Conservation (phyloP, 2,329 filamentous ascomycete genomes). For the Neoscytalidium dimidiatum region DNA sequence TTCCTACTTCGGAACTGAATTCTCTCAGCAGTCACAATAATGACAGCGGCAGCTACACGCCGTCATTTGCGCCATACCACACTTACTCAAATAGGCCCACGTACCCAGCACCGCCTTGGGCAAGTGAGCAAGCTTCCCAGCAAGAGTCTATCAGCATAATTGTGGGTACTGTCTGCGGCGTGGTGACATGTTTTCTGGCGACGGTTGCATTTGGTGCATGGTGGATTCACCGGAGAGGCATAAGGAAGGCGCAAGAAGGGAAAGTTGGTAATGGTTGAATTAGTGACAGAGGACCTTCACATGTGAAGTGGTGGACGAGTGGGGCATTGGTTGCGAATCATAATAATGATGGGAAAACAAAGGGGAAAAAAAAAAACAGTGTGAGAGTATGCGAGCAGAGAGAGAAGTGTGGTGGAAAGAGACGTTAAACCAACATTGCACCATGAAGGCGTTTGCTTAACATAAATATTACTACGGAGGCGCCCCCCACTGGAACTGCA, state of each 20-base stretch:
- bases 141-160: neutral
- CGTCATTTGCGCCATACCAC: neutral
- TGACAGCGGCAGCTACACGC: neutral
- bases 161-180: neutral
- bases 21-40: neutral
- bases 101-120: neutral
- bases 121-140: neutral
- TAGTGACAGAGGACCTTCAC: neutral
- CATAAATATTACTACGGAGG: no score
- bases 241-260: neutral
- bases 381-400: neutral
- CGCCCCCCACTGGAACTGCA: no score
- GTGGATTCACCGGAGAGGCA: neutral
- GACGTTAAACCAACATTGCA: no score
- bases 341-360: neutral
- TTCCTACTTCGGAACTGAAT: no score
- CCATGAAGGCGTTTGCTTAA: no score
- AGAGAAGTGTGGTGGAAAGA: no score
- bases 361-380: neutral
- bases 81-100: neutral
- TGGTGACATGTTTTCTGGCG: neutral
- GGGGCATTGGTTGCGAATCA: neutral
- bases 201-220: neutral
- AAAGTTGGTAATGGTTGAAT: neutral
- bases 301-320: neutral